Evolutionary conservation across 345 rosid genomes (phyloP), one percentile per base, ranked within the genome.

Genomic region (Carallia brachiata): DNA sequence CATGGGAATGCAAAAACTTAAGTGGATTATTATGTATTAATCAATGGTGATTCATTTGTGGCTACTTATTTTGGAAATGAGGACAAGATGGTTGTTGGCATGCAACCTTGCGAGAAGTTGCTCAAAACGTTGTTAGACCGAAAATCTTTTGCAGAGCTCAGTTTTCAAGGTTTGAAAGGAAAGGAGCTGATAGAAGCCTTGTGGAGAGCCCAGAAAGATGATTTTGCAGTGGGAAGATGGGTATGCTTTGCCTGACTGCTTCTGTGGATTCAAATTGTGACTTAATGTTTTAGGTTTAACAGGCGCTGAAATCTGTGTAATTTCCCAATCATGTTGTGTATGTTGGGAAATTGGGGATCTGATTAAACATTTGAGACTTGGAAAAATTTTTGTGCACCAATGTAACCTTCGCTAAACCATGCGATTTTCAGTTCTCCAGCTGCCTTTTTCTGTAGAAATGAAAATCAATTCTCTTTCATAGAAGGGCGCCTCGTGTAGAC

Each of bases 1-100:
- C 98, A 92, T 44, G 98, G 99, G 32, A 95, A 90, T 86, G 89
- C 99, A 10, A 92, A 92, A 84, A 98, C 97, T 57, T 97, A 97
- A 1, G 72, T 90, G 77, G 99, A 95, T 72, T 95, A 92, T 82
- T 78, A 83, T 23, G 88, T 89, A 19, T 92, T 94, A 15, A 92
- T 92, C 73, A 83, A 89, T 75, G 89, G 99, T n/a, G 87, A 90
- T 48, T 84, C 96, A 0, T 95, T 89, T n/a, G 78, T 92, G 75
- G 96, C 97, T 55, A 92, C 97, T 17, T 87, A 88, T 85, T 86
- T 92, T 50, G 98, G 98, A 63, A 95, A 92, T 87, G 89, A 92
- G 98, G 99, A 95, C 78, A 90, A 92, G 87, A 90, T 90, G 91
- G 93, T 86, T 31, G 80, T 91, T 1, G 93, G 89, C 1, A 86